Evolutionary conservation across 257 asterid genomes (phyloP).

Genomic region (Leptodermis oblonga): DNA sequence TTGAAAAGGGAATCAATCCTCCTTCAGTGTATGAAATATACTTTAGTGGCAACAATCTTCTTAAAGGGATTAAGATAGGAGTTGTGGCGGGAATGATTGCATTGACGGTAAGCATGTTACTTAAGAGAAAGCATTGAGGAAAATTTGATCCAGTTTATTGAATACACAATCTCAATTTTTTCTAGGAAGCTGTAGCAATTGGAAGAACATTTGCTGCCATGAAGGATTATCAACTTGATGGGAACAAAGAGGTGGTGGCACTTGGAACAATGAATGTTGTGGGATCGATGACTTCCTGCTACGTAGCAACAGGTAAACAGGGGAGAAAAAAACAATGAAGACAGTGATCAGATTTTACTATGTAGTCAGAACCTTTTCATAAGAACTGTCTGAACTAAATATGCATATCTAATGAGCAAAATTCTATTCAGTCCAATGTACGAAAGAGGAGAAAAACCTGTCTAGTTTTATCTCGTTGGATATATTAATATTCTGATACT

Average conservation of each 20-base stretch:
- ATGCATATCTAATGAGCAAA: not conserved
- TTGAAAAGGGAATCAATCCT: conserved; percentile 79
- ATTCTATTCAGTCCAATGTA: not conserved
- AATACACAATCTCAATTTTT: not conserved
- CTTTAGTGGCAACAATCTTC: conserved; percentile 59
- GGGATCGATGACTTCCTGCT: conserved; percentile 96
- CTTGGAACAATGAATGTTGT: conserved; percentile 90
- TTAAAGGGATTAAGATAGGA: conserved; percentile 73
- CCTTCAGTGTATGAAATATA: conserved; percentile 55
- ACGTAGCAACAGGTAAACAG: conserved; percentile 75
- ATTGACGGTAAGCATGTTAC: conserved; percentile 47
- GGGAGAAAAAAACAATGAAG: not conserved
- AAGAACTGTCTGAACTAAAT: not conserved
- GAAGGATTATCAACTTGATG: conserved; percentile 94
- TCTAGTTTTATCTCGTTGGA: not conserved
- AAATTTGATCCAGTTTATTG: not conserved
- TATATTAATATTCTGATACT: not conserved
- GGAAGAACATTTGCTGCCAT: conserved; percentile 92
- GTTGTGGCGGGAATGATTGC: conserved; percentile 86
- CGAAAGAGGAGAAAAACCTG: not conserved
- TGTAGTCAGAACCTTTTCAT: not conserved
- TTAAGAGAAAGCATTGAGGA: not conserved
- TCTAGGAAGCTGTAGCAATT: conserved; percentile 94
- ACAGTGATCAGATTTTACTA: not conserved
- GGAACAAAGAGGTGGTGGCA: conserved; percentile 96